These are phyloP conservation scores for Salix arbutifolia DNA, from an alignment of 345 rosid species.

Conservation along the genomic window DNA sequence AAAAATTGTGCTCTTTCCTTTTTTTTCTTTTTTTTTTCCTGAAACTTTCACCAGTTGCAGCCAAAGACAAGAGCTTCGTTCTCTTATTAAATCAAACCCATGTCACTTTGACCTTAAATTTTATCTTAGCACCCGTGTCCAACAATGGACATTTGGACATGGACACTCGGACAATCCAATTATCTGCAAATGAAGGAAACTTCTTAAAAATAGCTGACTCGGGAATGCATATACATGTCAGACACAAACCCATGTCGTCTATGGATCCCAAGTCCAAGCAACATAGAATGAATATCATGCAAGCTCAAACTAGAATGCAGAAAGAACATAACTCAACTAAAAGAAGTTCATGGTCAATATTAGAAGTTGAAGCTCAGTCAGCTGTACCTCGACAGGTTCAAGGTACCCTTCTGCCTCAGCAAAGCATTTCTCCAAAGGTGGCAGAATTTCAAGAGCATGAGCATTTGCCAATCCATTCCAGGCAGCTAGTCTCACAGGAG, in stretches of 20 bases:
- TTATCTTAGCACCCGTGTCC: no score
- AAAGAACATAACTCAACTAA: neutral
- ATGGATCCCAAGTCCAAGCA: no score
- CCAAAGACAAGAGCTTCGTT: neutral
- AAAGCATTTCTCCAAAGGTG: slow-evolving; percentile 61
- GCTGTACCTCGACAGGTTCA: slow-evolving; percentile 70
- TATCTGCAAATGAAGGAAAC: no score
- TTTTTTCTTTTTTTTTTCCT: neutral
- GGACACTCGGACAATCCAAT: no score
- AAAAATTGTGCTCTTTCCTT: neutral
- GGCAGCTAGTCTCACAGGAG: slow-evolving; percentile 59
- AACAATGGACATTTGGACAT: no score
- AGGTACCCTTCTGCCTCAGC: slow-evolving; percentile 69
- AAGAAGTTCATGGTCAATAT: no score
- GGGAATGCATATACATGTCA: no score
- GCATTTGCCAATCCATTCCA: slow-evolving; percentile 66
- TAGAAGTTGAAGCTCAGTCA: neutral
- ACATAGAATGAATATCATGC: neutral
- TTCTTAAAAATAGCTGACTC: no score
- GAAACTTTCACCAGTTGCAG: slow-evolving; percentile 1
- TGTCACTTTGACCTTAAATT: no score
- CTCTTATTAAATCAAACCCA: neutral
- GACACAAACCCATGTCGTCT: no score
- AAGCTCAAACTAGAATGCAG: neutral
- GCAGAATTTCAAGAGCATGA: slow-evolving; percentile 78